Evolutionary conservation across 192 early-diverging fungal genomes (phyloP).

Genomic region (Radiomyces spectabilis): DNA sequence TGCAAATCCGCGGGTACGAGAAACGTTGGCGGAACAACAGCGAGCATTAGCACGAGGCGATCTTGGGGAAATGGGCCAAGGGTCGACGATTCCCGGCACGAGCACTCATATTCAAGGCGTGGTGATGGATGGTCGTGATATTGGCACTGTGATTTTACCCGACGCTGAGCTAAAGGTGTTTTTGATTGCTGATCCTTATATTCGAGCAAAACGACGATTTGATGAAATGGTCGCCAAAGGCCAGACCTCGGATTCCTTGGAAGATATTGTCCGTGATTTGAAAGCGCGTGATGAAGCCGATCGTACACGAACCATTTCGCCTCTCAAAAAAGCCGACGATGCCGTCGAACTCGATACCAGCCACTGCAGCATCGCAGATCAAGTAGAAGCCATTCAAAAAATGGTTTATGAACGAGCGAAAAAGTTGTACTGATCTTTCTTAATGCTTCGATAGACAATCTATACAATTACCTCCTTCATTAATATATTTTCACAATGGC

Average conservation of each 20-base stretch:
- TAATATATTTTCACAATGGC: too few relatives aligned
- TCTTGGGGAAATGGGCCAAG: too few relatives aligned
- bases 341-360: conserved; percentile 74
- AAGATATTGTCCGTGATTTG: conserved; percentile 55
- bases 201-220: conserved; percentile 62
- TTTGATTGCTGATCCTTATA: conserved; percentile 53
- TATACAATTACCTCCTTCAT: too few relatives aligned
- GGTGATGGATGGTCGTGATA: conserved; percentile 83
- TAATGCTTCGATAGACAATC: too few relatives aligned
- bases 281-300: conserved; percentile 63
- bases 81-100: neutral
- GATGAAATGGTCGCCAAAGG: too few relatives aligned
- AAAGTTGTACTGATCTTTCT: conserved; percentile 1
- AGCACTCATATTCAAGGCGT: conserved; percentile 49
- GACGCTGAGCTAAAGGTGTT: conserved; percentile 74
- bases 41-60: conserved; percentile 36
- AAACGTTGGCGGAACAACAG: conserved; percentile 46
- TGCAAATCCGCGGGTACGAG: conserved; percentile 44
- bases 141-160: conserved; percentile 69
- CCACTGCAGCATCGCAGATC: conserved; percentile 53
- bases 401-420: conserved; percentile 43
- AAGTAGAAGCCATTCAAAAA: conserved; percentile 56
- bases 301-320: conserved; percentile 53
- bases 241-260: conserved; percentile 13
- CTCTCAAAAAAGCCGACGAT: conserved; percentile 61